A percentile compares a stretch with the other conserved stretches of the same genome.
Evolutionary conservation across 768 basidiomycete genomes (phyloP).

Genomic region (Lentinus brumalis): DNA sequence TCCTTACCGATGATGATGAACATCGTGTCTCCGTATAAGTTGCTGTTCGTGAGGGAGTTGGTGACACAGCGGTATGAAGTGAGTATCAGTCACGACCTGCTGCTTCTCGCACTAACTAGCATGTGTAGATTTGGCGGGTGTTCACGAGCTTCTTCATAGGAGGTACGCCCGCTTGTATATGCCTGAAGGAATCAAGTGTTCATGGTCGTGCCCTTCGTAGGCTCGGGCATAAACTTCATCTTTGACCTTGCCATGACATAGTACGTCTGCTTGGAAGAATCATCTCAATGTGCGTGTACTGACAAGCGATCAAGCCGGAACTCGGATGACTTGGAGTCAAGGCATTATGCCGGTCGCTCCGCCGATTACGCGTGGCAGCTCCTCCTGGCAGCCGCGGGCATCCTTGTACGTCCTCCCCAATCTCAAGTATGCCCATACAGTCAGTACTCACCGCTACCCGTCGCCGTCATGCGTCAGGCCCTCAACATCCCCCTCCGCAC

Average conservation of each 20-base stretch:
- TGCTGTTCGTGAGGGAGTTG: conserved; percentile 53
- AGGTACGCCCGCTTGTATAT: conserved; percentile 35
- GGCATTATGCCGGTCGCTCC: conserved; percentile 58
- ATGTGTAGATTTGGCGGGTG: conserved; percentile 65
- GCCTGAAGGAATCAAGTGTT: background rate
- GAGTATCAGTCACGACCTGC: conserved; percentile 18
- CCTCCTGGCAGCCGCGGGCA: conserved; percentile 50
- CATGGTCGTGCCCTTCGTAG: conserved; percentile 28
- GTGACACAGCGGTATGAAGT: conserved; percentile 59
- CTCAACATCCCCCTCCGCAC: conserved; percentile 65
- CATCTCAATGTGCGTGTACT: conserved; percentile 1
- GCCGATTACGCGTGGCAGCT: conserved; percentile 82
- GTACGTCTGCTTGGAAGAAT: conserved; percentile 33
- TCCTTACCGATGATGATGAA: conserved; percentile 59
- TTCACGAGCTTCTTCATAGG: conserved; percentile 77
- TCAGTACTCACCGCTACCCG: background rate
- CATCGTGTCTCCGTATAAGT: conserved; percentile 50
- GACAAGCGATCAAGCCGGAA: conserved; percentile 54
- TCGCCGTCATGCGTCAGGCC: conserved; percentile 29
- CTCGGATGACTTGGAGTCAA: conserved; percentile 62
- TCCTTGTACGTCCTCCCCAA: conserved; percentile 53
- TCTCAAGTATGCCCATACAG: background rate
- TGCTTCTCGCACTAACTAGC: background rate
- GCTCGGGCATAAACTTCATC: conserved; percentile 53
- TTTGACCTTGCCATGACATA: conserved; percentile 77